Conservation (phyloP, 176 grass and related monocot species). For the Thalia dealbata region DNA sequence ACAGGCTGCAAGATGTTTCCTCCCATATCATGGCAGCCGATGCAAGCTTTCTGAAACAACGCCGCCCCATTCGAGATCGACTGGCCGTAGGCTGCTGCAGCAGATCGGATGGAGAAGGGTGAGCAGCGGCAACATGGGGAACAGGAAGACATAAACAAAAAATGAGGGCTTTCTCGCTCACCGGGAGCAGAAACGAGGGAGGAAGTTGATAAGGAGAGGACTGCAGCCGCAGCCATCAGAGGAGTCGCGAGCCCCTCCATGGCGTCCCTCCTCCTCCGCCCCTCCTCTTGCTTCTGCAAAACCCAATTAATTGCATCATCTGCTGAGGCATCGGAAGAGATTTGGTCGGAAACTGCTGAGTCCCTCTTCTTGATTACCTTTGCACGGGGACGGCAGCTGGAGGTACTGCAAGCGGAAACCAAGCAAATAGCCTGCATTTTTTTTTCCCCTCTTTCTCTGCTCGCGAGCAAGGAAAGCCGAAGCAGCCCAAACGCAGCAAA, state of each 20-base stretch:
- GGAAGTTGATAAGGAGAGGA: constrained; percentile 34
- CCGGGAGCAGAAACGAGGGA: constrained; percentile 33
- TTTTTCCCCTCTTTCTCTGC: background rate
- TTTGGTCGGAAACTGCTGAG: background rate
- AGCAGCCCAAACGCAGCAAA: too few species aligned
- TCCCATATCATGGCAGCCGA: constrained; percentile 91
- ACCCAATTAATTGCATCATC: too few species aligned
- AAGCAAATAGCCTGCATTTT: background rate
- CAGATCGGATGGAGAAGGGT: background rate
- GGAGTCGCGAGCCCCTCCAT: constrained; percentile 11
- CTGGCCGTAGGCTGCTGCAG: constrained; percentile 41
- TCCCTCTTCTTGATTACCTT: background rate
- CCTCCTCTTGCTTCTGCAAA: background rate
- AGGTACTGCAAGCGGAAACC: background rate
- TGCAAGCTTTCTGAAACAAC: constrained; percentile 73
- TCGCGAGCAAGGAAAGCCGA: background rate
- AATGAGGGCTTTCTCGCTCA: constrained; percentile 7
- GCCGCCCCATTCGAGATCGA: constrained; percentile 38
- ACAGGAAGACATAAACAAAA: too few species aligned
- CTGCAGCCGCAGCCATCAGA: constrained; percentile 34
- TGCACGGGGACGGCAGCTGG: background rate
- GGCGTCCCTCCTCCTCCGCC: too few species aligned
- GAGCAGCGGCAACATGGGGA: too few species aligned
- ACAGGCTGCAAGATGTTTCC: constrained; percentile 86
- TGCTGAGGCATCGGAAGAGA: background rate